Evolutionary conservation across 345 rosid species (phyloP), one percentile per base, ranked within the genome.

Genomic region (Pseudoturritis turrita): DNA sequence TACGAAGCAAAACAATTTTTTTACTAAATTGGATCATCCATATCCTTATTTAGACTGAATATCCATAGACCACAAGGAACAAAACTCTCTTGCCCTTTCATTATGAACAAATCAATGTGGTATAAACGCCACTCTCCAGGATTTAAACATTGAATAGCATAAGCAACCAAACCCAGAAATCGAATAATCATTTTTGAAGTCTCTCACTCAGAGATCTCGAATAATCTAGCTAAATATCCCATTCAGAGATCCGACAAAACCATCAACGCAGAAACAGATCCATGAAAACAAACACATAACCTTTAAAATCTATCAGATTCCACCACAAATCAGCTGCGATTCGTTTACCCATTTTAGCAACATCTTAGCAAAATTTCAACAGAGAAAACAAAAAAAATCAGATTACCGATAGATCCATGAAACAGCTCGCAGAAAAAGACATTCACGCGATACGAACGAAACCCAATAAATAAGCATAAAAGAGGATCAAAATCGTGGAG

Each of bases 341-440:
- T 62, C 58, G 5, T 52, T 45, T 13, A 35, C 45, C 35, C 3
- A 21, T 28, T 49, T 53, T 8, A 72, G 49, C 29, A 33, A 72
- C 35, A 47, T 47, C 14, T 17, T n/a, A 50, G 41, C 60, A 1
- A 11, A n/a, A n/a, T n/a, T n/a, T n/a, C n/a, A n/a, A n/a, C n/a
- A n/a, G n/a, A n/a, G n/a, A n/a, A n/a, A n/a, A n/a, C n/a, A n/a
- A n/a, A n/a, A n/a, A n/a, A n/a, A n/a, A n/a, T n/a, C 35, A 26
- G 19, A 75, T 45, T 26, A 62, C 65, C 14, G 12, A 75, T 9
- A 62, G 74, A 69, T 69, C 65, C 65, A 69, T 55, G 21, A 19
- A 73, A 28, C 39, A 52, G 29, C 29, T 47, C 17, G 41, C 47
- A 21, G 17, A 53, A 52, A 50, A 57, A 6, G 36, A 9, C 49